Percentiles rank a stretch among this genome's conserved stretches.
Evolutionary conservation across 108 stramenopile species (phyloP).

Genomic region (Bacterosira constricta): DNA sequence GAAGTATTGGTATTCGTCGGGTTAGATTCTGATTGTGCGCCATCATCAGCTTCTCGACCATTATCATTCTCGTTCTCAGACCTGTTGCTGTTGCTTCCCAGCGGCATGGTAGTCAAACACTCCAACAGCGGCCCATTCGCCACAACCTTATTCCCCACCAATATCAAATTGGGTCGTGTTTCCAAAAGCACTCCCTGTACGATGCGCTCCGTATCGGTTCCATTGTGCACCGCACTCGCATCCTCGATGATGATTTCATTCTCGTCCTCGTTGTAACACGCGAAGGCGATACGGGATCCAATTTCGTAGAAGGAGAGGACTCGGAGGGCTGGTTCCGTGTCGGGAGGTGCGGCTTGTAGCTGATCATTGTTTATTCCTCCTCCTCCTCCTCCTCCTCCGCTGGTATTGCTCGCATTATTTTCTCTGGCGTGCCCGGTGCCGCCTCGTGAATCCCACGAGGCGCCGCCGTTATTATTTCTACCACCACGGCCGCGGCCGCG

Average conservation of each 20-base stretch:
- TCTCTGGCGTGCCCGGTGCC: not conserved
- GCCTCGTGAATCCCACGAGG: conserved; percentile 8
- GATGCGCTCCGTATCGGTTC: conserved; percentile 56
- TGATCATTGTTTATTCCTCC: not conserved
- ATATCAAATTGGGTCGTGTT: conserved; percentile 66
- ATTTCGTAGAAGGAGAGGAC: conserved; percentile 69
- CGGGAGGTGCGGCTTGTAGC: conserved; percentile 16
- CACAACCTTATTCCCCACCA: conserved; percentile 58
- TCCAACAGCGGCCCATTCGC: conserved; percentile 51
- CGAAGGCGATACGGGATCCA: conserved; percentile 72
- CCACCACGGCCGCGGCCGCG: not conserved
- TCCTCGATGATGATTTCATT: conserved; percentile 79
- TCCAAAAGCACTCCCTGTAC: conserved; percentile 57
- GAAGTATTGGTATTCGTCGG: too few species aligned
- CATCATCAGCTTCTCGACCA: too few species aligned
- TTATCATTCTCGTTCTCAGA: not conserved
- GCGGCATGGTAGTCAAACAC: conserved; percentile 42
- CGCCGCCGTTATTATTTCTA: not conserved
- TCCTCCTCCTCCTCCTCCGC: not conserved
- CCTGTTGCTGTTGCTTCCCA: not conserved
- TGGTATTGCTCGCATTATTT: not conserved
- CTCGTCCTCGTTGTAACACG: conserved; percentile 72
- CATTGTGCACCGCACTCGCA: conserved; percentile 32
- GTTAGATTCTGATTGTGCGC: too few species aligned
- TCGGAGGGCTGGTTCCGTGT: conserved; percentile 57